These are phyloP conservation scores for Angomonas ambiguus DNA, from an alignment of 208 protist genomes.

Conservation along the genomic window DNA sequence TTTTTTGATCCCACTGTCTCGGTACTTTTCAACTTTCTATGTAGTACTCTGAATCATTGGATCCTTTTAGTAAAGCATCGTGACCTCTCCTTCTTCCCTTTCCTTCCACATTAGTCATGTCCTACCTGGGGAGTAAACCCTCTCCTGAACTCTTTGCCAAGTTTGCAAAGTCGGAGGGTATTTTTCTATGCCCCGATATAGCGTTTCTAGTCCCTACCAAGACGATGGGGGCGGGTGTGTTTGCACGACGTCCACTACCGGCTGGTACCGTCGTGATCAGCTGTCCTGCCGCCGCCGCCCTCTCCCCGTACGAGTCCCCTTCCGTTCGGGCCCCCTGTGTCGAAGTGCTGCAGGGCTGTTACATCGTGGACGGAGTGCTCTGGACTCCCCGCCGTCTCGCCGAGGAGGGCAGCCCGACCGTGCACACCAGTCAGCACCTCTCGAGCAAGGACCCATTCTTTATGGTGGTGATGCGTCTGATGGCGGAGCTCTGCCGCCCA, in stretches of 20 bases:
- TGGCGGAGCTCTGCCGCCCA: constrained; percentile 54
- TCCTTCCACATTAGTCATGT: constrained; percentile 7
- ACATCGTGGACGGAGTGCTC: background rate
- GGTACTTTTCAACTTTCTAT: background rate
- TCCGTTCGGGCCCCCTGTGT: constrained; percentile 27
- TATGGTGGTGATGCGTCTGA: constrained; percentile 60
- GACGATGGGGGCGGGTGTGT: constrained; percentile 80
- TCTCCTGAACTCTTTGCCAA: constrained; percentile 48
- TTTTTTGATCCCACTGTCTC: background rate
- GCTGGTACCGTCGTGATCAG: constrained; percentile 70
- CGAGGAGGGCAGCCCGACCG: background rate
- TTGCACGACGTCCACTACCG: constrained; percentile 45
- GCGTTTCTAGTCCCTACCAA: constrained; percentile 83
- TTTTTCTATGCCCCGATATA: constrained; percentile 81
- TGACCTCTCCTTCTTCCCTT: constrained; percentile 1
- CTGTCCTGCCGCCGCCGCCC: constrained; percentile 43
- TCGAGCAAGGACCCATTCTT: constrained; percentile 24
- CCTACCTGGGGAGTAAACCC: constrained; percentile 50
- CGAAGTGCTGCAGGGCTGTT: constrained; percentile 28
- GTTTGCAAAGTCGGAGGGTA: constrained; percentile 67
- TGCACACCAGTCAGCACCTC: background rate
- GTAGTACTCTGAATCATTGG: background rate
- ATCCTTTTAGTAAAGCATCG: background rate
- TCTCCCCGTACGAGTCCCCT: constrained; percentile 69
- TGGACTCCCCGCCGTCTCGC: constrained; percentile 8